These are phyloP conservation scores for Xylaria telfairii DNA, from an alignment of 495 filamentous ascomycete genomes.

Conservation along the genomic window DNA sequence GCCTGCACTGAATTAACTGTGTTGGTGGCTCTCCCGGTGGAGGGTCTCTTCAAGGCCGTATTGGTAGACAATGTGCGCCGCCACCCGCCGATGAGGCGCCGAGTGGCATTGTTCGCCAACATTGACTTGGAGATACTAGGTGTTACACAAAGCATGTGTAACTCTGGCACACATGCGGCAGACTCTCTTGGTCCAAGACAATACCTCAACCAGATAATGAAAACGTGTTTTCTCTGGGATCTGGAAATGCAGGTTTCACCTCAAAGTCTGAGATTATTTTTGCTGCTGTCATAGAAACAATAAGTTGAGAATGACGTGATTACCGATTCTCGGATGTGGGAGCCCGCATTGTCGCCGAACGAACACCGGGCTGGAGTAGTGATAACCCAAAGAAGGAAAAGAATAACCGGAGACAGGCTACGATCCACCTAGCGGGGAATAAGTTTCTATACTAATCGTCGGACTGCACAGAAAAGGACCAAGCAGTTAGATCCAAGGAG, in stretches of 20 bases:
- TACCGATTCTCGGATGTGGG: not conserved
- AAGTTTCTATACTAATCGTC: not conserved
- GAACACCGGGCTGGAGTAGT: not conserved
- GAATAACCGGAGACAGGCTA: constrained; percentile 9
- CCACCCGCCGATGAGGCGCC: constrained; percentile 35
- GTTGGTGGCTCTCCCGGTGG: constrained; percentile 24
- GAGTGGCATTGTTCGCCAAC: constrained; percentile 33
- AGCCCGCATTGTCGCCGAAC: not conserved
- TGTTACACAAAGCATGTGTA: constrained; percentile 10
- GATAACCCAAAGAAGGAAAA: constrained; percentile 17
- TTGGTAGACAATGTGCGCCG: constrained; percentile 32
- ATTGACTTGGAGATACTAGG: constrained; percentile 25
- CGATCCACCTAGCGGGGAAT: not conserved
- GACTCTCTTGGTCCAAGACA: not conserved
- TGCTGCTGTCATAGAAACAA: not conserved
- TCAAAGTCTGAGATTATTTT: not conserved
- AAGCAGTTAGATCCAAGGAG: not conserved
- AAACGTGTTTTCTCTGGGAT: not conserved
- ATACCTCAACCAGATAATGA: not conserved
- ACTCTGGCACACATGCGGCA: not conserved
- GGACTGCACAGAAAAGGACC: not conserved
- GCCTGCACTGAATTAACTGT: not conserved
- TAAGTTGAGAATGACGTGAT: not conserved
- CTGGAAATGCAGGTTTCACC: not conserved
- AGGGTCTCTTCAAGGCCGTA: constrained; percentile 27